Base-by-base conservation (phyloP, 2,329 filamentous ascomycete species). In the Calonectria hawksworthii region DNA sequence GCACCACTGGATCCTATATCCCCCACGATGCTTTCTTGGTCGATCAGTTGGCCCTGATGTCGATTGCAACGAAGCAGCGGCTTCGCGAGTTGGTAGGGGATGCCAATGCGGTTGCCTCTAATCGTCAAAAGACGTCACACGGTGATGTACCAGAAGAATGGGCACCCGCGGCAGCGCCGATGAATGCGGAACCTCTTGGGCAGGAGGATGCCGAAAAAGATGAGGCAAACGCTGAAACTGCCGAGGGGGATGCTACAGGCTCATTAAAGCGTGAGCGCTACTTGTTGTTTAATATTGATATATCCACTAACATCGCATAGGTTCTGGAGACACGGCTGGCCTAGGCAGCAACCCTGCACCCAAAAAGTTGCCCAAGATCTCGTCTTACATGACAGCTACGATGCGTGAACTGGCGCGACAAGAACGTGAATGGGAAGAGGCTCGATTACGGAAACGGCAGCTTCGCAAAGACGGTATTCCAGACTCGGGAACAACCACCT, bases 21-120 rank as follows among this genome's bases (percentile, higher is more conserved):
- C 91, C 97, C 0, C 92, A 94, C 44, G 94, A 96, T 54, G 92
- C 94, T 2, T 92, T 91, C 69, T 87, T 98, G 41, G 93, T 94
- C 18, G 96, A 98, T 75, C 94, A 98, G 78, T 86, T 98, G 56
- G 94, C 95, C 32, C 88, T 98, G 21, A 84, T 98, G 73, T 97
- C 95, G 8, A 90, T 98, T 72, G 94, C 95, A 23, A 93, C 95
- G 13, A 95, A 96, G 82, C 94, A 98, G 79, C 91, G 95, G 34
- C 80, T 98, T 47, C 90, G 94, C 68, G 91, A 92, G 16, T 86
- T 98, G 36, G 82, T 98, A 4, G 94, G 96, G 81, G 96, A 98
- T 80, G 93, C 95, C 14, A 91, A 93, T 70, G 89, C 90, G 13
- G 86, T 98, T 59, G 91, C 95, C 4, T 89, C 90, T 74, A 94